A percentile compares a stretch with the other conserved stretches of the same genome.
Evolutionary conservation across 1,139 yeast species (phyloP).

Genomic region (Yarrowia galli): DNA sequence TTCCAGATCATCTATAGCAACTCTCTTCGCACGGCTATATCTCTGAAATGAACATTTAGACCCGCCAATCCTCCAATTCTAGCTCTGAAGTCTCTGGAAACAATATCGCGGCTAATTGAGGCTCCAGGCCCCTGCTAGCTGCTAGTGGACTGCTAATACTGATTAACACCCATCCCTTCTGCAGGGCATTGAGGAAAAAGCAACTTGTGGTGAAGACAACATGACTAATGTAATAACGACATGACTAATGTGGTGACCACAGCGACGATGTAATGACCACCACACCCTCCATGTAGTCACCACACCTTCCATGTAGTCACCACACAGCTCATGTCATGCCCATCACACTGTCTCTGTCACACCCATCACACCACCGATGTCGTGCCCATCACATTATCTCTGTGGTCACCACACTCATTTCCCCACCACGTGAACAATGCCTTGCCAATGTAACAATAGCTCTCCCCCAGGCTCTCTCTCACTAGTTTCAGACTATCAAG

Average conservation of each 20-base stretch:
- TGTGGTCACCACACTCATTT: background rate
- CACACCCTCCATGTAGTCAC: too few relatives aligned
- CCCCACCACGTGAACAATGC: background rate
- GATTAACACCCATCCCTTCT: background rate
- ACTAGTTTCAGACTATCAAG: background rate
- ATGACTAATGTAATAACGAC: background rate
- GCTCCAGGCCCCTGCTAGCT: slow-evolving; percentile 1
- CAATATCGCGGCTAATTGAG: background rate
- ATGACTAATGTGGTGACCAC: background rate
- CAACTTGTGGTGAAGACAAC: background rate
- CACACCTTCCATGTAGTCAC: too few relatives aligned
- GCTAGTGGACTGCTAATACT: background rate
- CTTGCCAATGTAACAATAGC: background rate
- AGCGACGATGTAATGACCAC: background rate
- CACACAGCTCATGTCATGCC: background rate
- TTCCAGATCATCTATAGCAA: too few relatives aligned
- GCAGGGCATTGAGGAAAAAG: background rate
- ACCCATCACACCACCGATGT: background rate
- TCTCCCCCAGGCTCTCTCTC: background rate
- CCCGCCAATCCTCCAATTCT: background rate
- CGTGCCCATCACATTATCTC: background rate
- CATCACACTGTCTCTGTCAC: background rate
- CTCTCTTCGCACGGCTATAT: too few relatives aligned
- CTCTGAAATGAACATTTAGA: too few relatives aligned
- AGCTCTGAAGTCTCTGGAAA: too few relatives aligned